phyloP scores from a whole-genome alignment of 805 yeast species.

The Yarrowia sp. region DNA sequence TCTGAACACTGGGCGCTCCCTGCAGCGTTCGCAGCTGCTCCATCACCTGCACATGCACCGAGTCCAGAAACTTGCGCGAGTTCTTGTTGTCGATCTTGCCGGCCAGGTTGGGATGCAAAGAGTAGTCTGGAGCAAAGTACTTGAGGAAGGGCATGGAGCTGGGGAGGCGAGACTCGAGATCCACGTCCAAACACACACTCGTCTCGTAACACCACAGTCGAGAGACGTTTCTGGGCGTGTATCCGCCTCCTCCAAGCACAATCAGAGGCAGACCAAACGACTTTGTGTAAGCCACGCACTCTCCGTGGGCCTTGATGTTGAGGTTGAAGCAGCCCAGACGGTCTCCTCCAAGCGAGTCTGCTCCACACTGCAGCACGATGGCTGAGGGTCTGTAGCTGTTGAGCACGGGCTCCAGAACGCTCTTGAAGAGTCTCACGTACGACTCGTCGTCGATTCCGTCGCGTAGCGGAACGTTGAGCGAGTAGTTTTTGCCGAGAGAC shows the following conservation, averaged over 20 bases:
- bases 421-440: conserved; percentile 56
- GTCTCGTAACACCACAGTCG: conserved; percentile 94
- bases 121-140: conserved; percentile 87
- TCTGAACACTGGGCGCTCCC: conserved; percentile 92
- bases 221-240: conserved; percentile 95
- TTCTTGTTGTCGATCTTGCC: conserved; percentile 84
- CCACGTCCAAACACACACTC: conserved; percentile 76
- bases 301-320: conserved; percentile 92
- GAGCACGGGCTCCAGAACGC: conserved; percentile 86
- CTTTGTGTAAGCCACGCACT: conserved; percentile 85
- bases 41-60: conserved; percentile 67
- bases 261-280: conserved; percentile 84
- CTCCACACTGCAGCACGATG: conserved; percentile 97
- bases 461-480: conserved; percentile 80
- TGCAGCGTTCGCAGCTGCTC: conserved; percentile 79
- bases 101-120: conserved; percentile 80
- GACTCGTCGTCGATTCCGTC: conserved; percentile 94
- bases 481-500: conserved; percentile 77
- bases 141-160: conserved; percentile 69
- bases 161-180: conserved; percentile 74
- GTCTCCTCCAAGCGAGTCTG: conserved; percentile 95
- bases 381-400: conserved; percentile 89
- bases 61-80: conserved; percentile 76
- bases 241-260: conserved; percentile 98
- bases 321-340: conserved; percentile 93